phyloP scores from a whole-genome alignment of 345 rosid genomes.

The Eucalyptus marginata region DNA sequence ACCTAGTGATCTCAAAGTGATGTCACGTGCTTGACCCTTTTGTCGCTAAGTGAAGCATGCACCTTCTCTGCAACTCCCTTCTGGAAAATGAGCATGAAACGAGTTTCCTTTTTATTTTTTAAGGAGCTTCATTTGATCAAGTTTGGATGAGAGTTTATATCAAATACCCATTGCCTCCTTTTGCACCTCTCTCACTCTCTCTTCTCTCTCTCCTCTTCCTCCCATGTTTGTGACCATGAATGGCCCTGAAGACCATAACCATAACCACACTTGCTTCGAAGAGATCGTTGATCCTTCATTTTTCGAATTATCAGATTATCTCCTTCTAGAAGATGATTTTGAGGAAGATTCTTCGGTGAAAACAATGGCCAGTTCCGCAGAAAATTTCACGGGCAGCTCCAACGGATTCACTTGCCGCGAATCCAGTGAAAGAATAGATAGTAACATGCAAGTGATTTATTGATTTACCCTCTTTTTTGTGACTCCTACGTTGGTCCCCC shows the following conservation, averaged over 20 bases:
- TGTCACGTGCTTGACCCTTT: background rate
- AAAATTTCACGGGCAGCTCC: slow-evolving; percentile 4
- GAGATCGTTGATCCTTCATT: background rate
- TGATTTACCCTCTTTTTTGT: background rate
- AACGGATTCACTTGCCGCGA: background rate
- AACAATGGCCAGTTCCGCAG: slow-evolving; percentile 14
- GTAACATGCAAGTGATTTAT: slow-evolving; percentile 24
- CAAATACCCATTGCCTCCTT: background rate
- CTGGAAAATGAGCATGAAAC: background rate
- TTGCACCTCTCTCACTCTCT: background rate
- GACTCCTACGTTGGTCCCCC: background rate
- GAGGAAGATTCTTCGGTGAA: slow-evolving; percentile 11
- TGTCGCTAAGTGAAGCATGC: background rate
- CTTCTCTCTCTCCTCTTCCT: background rate
- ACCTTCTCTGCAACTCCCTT: background rate
- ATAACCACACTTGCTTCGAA: background rate
- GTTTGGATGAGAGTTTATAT: background rate
- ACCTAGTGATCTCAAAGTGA: background rate
- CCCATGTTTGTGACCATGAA: slow-evolving; percentile 5
- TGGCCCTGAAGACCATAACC: slow-evolving; percentile 22
- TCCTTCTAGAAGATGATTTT: slow-evolving; percentile 7
- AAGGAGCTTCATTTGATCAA: background rate
- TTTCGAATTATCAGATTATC: slow-evolving; percentile 21
- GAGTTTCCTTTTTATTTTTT: background rate
- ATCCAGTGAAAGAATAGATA: slow-evolving; percentile 1